Percentiles rank a stretch among this genome's conserved stretches.
Evolutionary conservation across 169 alveolate genomes (phyloP).

Genomic region (Condylostoma magnum): DNA sequence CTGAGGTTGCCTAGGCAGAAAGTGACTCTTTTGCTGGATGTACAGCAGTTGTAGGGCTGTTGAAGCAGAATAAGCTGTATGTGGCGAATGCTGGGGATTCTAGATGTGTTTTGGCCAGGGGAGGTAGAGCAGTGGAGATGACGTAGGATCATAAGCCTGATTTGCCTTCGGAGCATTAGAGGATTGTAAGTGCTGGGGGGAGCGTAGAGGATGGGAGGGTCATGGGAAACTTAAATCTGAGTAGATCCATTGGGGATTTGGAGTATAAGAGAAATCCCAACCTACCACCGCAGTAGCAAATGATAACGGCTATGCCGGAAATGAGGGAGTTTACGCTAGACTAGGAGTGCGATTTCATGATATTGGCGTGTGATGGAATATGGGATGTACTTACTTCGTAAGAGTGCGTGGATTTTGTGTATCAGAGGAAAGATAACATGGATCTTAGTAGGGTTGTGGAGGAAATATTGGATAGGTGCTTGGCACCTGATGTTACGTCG

Average conservation of each 20-base stretch:
- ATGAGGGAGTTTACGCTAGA: conserved; percentile 42
- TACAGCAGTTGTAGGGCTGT: conserved; percentile 70
- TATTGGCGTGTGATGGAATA: conserved; percentile 88
- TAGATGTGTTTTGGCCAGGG: conserved; percentile 70
- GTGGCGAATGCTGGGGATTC: conserved; percentile 90
- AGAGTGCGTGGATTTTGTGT: conserved; percentile 61
- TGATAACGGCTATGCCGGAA: conserved; percentile 79
- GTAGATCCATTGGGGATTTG: conserved; percentile 81
- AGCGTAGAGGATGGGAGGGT: conserved; percentile 77
- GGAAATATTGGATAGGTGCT: conserved; percentile 81
- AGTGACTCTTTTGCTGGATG: conserved; percentile 61
- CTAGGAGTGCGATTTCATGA: conserved; percentile 55
- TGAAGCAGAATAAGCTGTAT: conserved; percentile 48
- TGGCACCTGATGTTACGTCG: conserved; percentile 82
- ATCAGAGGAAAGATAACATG: conserved; percentile 6
- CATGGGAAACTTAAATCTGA: conserved; percentile 66
- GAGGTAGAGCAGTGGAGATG: conserved; percentile 47
- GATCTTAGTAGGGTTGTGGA: conserved; percentile 56
- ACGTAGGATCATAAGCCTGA: conserved; percentile 88
- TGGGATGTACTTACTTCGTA: conserved; percentile 76
- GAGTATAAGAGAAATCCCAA: conserved; percentile 63
- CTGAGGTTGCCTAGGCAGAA: background rate
- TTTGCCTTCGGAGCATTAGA: conserved; percentile 66
- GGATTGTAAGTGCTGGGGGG: conserved; percentile 86
- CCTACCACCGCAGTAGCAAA: conserved; percentile 50